These are phyloP conservation scores for Rhodamnia argentea DNA, from an alignment of 345 rosid species.

Conservation along the genomic window DNA sequence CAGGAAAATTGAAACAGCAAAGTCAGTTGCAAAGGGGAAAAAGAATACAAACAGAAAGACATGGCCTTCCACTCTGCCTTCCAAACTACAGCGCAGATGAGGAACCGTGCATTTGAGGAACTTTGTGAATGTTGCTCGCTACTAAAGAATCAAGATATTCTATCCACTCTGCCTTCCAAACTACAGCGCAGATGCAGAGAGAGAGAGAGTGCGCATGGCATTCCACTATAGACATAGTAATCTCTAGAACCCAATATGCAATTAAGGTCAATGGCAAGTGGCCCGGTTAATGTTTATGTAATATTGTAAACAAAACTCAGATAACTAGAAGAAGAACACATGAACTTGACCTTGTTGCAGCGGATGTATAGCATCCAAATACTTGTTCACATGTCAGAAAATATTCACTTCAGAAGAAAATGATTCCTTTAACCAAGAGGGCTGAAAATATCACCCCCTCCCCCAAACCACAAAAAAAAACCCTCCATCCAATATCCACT, in stretches of 20 bases:
- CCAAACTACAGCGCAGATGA: too few species aligned
- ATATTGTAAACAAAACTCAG: neutral
- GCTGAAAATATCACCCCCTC: neutral
- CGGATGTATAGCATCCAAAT: neutral
- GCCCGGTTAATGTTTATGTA: neutral
- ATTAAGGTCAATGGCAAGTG: neutral
- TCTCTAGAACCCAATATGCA: neutral
- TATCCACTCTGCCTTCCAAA: too few species aligned
- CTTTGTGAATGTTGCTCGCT: too few species aligned
- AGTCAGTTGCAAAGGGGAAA: neutral
- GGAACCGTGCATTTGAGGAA: too few species aligned
- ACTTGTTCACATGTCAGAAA: neutral
- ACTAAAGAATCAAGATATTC: too few species aligned
- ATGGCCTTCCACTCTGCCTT: too few species aligned
- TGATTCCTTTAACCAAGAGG: neutral
- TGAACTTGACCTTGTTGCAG: neutral
- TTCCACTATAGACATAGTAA: neutral
- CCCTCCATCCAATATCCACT: neutral
- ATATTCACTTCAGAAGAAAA: neutral
- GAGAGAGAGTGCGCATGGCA: neutral
- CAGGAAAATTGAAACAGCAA: conserved; percentile 2
- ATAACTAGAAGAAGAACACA: neutral
- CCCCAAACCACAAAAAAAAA: neutral
- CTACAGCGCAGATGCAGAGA: neutral
- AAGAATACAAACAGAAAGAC: neutral